phyloP scores from a whole-genome alignment of 2,329 filamentous ascomycete genomes.

The Colletotrichum musicola region DNA sequence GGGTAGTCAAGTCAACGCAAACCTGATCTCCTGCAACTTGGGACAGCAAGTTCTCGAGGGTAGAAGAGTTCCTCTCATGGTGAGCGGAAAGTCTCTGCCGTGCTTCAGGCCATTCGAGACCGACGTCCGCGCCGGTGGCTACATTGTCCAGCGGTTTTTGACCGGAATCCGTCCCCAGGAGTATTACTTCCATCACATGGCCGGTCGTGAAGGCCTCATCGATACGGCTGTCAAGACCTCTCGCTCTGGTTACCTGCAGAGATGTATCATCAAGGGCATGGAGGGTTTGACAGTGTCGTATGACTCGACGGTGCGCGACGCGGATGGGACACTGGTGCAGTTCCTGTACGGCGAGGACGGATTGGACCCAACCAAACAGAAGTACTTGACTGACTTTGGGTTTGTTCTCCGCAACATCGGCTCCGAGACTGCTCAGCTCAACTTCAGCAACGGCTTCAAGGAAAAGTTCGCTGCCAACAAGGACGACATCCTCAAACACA shows the following conservation, averaged over 20 bases:
- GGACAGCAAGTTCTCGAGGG: conserved; percentile 97
- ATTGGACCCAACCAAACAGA: conserved; percentile 93
- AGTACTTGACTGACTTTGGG: conserved; percentile 89
- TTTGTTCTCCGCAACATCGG: conserved; percentile 90
- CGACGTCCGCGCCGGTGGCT: conserved; percentile 88
- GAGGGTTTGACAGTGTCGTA: conserved; percentile 94
- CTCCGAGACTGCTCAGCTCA: conserved; percentile 82
- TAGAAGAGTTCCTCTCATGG: conserved; percentile 94
- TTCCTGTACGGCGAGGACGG: conserved; percentile 98
- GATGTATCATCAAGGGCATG: conserved; percentile 99
- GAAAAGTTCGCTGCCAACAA: conserved; percentile 63
- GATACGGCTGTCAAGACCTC: conserved; percentile 99
- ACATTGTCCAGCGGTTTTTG: conserved; percentile 95
- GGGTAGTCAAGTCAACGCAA: conserved; percentile 92
- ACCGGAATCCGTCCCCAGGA: conserved; percentile 97
- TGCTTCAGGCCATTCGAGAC: conserved; percentile 96
- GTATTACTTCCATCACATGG: conserved; percentile 99
- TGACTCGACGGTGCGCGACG: conserved; percentile 92
- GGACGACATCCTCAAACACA: conserved; percentile 77
- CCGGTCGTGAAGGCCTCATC: conserved; percentile 96
- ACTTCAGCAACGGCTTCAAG: conserved; percentile 68
- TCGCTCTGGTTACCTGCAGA: conserved; percentile 93
- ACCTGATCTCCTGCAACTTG: conserved; percentile 96
- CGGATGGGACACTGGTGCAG: conserved; percentile 92
- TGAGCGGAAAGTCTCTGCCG: conserved; percentile 94